Conservation (phyloP, 345 rosid species). For the Erucastrum elatum region DNA sequence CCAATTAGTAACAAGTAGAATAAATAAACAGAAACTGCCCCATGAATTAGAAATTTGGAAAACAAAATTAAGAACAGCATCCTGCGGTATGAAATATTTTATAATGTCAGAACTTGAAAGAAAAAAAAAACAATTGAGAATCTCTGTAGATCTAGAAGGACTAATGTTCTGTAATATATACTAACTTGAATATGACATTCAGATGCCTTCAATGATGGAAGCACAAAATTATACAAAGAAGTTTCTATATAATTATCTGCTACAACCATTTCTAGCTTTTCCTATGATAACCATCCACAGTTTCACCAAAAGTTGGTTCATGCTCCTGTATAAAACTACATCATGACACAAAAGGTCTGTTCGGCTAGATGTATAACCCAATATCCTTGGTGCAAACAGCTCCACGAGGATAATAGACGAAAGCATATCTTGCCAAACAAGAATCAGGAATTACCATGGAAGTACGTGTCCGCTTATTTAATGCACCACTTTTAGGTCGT, state of each 20-base stretch:
- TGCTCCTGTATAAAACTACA: conserved; percentile 15
- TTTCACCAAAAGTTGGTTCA: not conserved
- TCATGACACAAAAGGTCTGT: conserved; percentile 7
- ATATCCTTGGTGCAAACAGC: conserved; percentile 11
- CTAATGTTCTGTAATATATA: not conserved
- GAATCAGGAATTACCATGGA: conserved; percentile 77
- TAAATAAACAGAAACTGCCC: not conserved
- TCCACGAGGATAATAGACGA: conserved; percentile 5
- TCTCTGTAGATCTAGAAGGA: conserved; percentile 13
- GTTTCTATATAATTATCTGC: not conserved
- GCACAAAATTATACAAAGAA: conserved; percentile 6
- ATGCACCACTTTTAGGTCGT: conserved; percentile 62
- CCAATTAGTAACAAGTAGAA: conserved; percentile 1
- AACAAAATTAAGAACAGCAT: not conserved
- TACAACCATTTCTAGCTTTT: not conserved
- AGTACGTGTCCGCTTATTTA: conserved; percentile 92
- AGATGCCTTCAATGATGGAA: conserved; percentile 2
- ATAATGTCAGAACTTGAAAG: not conserved
- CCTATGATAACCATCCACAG: not conserved
- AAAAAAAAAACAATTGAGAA: not conserved
- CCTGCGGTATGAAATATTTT: not conserved
- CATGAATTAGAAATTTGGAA: conserved; percentile 6
- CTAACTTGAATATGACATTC: not conserved
- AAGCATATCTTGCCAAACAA: conserved; percentile 36
- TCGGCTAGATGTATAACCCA: conserved; percentile 16